Evolutionary conservation across 305 asterid species (phyloP).

Genomic region (Fraxinus xanthoxyloides): DNA sequence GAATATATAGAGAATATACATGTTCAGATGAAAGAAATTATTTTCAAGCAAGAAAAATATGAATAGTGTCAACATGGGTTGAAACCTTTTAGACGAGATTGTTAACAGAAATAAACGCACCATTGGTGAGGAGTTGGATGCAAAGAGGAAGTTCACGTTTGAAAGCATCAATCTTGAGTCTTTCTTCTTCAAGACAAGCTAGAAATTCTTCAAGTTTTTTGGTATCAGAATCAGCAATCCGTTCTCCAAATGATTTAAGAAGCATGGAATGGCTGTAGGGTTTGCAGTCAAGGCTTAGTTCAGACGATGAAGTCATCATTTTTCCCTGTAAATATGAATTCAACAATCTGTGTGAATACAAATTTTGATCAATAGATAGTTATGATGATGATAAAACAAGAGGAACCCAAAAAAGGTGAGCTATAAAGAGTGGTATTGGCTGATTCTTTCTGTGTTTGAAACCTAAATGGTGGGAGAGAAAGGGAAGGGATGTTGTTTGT

Average conservation of each 20-base stretch:
- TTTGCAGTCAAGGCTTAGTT: conserved; percentile 73
- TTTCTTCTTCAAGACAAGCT: conserved; percentile 78
- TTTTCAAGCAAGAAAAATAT: neutral
- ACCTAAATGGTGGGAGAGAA: conserved; percentile 37
- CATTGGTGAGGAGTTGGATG: conserved; percentile 89
- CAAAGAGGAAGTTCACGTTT: conserved; percentile 95
- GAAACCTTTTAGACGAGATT: neutral
- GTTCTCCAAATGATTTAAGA: conserved; percentile 66
- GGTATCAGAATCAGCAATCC: conserved; percentile 38
- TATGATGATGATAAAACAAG: neutral
- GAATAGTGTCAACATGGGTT: neutral
- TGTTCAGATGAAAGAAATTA: neutral
- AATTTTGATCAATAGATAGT: conserved; percentile 12
- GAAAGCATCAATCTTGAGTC: conserved; percentile 93
- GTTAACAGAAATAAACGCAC: conserved; percentile 30
- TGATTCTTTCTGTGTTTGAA: conserved; percentile 33
- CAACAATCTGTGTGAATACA: neutral
- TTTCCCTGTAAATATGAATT: neutral
- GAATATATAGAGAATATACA: neutral
- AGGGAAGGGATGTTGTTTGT: conserved; percentile 48
- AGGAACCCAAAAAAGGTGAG: conserved; percentile 3
- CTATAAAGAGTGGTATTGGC: conserved; percentile 18
- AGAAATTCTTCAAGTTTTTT: conserved; percentile 77
- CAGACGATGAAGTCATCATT: conserved; percentile 66
- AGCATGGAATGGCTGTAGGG: conserved; percentile 72